These are phyloP conservation scores for Tephrocybe rancida DNA, from an alignment of 768 basidiomycete genomes.

Conservation along the genomic window DNA sequence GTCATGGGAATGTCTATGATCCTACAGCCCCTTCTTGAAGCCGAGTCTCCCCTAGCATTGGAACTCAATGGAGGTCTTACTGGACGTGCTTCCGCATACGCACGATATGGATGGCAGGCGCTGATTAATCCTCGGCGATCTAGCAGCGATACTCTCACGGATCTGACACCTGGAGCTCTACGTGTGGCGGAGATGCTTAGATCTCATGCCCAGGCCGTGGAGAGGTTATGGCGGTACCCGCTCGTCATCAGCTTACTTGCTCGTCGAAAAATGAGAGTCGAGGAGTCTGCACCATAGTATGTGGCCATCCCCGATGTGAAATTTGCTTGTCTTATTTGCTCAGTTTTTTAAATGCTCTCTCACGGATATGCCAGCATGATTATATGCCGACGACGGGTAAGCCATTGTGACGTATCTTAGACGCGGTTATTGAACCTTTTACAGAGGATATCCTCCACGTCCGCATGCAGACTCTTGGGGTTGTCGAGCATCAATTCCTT, in stretches of 20 bases:
- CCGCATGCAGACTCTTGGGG: conserved; percentile 79
- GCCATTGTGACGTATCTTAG: background rate
- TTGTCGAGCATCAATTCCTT: conserved; percentile 73
- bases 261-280: conserved; percentile 61
- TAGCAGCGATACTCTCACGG: conserved; percentile 11
- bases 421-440: background rate
- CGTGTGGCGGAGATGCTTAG: conserved; percentile 52
- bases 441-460: conserved; percentile 78
- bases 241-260: conserved; percentile 57
- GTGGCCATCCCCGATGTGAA: conserved; percentile 26
- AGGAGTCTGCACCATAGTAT: conserved; percentile 78
- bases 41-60: conserved; percentile 6
- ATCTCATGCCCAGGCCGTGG: conserved; percentile 50
- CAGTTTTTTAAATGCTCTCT: conserved; percentile 69
- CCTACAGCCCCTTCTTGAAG: conserved; percentile 15
- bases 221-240: conserved; percentile 69
- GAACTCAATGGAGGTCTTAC: conserved; percentile 18
- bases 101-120: conserved; percentile 17
- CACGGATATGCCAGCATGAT: conserved; percentile 64
- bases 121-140: conserved; percentile 10
- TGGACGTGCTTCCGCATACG: conserved; percentile 16
- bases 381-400: conserved; percentile 73
- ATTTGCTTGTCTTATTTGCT: background rate
- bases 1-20: conserved; percentile 1
- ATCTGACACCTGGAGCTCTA: conserved; percentile 4